Base-by-base conservation (phyloP, 1,284 basidiomycete genomes). In the Termitomyces sp. region DNA sequence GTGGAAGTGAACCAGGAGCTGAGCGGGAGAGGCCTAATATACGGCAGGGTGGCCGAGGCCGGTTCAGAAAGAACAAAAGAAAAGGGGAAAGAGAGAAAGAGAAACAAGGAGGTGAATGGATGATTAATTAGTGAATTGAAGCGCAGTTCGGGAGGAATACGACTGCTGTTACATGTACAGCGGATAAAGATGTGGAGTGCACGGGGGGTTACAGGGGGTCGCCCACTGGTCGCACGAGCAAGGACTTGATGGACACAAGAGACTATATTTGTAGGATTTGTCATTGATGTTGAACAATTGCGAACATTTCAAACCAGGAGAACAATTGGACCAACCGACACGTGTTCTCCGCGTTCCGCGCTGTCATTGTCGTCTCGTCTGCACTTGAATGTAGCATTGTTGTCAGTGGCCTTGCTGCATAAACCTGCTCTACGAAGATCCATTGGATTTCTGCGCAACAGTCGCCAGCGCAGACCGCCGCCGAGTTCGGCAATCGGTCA, bases 91-190 rank as follows among this genome's bases (percentile, higher is more conserved):
- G 21, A 39, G 35, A 2, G 18, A 49, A 37, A 45, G 26, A 28
- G 35, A 24, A 37, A 40, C 24, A 41, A 35, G 28, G 41, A 31
- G 26, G 26, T 11, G 24, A n/a, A 41, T 45, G 21, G 11, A 42
- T 18, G 38, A 35, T 26, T 30, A 40, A 33, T 37, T 34, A 37
- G 31, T 33, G 31, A 19, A 26, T 24, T 24, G n/a, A 34, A 21
- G 42, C 34, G 45, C 31, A 47, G 46, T 52, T 35, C 26, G 39
- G 38, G 11, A 21, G 11, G 44, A 46, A 37, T 42, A 49, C 30
- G n/a, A 51, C 31, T 34, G 51, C 47, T 53, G 53, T 57, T 55
- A 59, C 52, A 57, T 55, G 54, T 53, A 56, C 58, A 41, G 39
- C 38, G 46, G 53, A 38, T 33, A 40, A 35, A 39, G 21, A 38